Percentiles rank a stretch among this genome's conserved stretches.
Evolutionary conservation across 768 basidiomycete genomes (phyloP).

Genomic region (Panellus pusillus): DNA sequence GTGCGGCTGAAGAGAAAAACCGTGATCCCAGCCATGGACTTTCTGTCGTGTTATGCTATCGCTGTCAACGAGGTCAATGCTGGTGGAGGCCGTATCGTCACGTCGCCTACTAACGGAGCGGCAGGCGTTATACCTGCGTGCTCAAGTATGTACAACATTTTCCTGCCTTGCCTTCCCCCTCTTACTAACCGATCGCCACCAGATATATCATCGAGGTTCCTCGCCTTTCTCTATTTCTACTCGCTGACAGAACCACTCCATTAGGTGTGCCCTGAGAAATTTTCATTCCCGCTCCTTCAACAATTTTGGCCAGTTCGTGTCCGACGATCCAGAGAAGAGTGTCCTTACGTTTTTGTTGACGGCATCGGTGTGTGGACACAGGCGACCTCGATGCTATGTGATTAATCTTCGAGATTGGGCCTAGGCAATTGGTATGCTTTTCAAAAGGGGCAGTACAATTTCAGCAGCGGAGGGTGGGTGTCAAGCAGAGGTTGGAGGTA

Average conservation of each 20-base stretch:
- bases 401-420: constrained; percentile 6
- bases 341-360: constrained; percentile 89
- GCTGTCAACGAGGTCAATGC: constrained; percentile 97
- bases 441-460: constrained; percentile 96
- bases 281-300: background rate
- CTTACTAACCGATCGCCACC: too few species aligned
- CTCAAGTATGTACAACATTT: constrained; percentile 53
- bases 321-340: constrained; percentile 86
- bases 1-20: constrained; percentile 50
- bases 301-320: constrained; percentile 63
- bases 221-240: too few species aligned
- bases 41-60: constrained; percentile 90
- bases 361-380: constrained; percentile 60
- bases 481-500: constrained; percentile 93
- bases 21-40: constrained; percentile 91
- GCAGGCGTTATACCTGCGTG: constrained; percentile 93
- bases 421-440: constrained; percentile 90
- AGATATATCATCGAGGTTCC: constrained; percentile 67
- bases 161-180: too few species aligned
- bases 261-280: constrained; percentile 10
- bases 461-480: constrained; percentile 95
- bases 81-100: constrained; percentile 90
- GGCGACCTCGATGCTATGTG: too few species aligned
- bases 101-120: constrained; percentile 91
- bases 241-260: too few species aligned